Evolutionary conservation across 257 asterid species (phyloP).

Genomic region (Rubia yunnanensis): DNA sequence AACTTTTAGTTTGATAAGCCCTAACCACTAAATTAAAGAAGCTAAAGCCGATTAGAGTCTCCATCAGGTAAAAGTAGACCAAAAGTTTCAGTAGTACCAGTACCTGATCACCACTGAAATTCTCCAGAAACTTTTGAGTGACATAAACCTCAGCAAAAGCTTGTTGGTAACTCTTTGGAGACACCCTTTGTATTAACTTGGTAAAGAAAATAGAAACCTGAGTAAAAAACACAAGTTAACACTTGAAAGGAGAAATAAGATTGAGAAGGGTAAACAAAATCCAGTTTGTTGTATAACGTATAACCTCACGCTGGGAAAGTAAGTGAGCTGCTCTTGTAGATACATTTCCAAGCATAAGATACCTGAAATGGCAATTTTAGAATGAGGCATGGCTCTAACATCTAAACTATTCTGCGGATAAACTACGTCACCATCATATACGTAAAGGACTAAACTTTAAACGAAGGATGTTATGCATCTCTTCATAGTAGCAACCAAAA

Average conservation of each 20-base stretch:
- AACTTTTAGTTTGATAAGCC: background rate
- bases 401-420: background rate
- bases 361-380: constrained; percentile 33
- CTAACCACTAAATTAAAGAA: background rate
- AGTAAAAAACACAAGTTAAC: constrained; percentile 9
- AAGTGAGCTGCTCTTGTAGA: constrained; percentile 79
- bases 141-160: constrained; percentile 81
- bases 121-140: constrained; percentile 81
- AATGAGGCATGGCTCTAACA: background rate
- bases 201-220: constrained; percentile 87
- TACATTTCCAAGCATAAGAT: constrained; percentile 89
- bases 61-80: background rate
- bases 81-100: background rate
- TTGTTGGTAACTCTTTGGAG: constrained; percentile 96
- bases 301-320: constrained; percentile 84
- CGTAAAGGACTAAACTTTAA: background rate
- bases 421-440: background rate
- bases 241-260: background rate
- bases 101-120: constrained; percentile 96
- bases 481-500: background rate
- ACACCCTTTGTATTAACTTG: constrained; percentile 80
- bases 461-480: too few relatives aligned
- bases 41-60: background rate
- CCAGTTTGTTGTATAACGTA: constrained; percentile 1
- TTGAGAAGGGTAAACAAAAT: background rate